Percentiles rank a stretch among this genome's conserved stretches.
Evolutionary conservation across 192 early-diverging fungal species (phyloP).

Genomic region (Coemansia sp.): DNA sequence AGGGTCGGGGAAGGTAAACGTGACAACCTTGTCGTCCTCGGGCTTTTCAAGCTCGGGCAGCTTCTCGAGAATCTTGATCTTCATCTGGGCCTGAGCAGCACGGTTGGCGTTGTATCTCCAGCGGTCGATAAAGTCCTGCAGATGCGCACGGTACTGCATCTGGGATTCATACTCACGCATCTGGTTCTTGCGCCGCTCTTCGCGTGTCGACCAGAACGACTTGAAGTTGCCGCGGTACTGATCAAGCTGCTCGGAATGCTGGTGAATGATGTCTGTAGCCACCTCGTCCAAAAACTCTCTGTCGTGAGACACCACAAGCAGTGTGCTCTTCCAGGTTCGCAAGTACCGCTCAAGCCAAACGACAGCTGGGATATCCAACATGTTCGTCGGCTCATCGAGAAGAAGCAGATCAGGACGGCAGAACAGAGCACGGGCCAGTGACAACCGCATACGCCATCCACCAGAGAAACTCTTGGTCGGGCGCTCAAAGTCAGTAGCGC

Average conservation of each 20-base stretch:
- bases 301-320: constrained; percentile 98
- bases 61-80: constrained; percentile 98
- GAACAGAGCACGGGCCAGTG: constrained; percentile 95
- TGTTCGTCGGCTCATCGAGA: constrained; percentile 92
- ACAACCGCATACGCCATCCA: constrained; percentile 99
- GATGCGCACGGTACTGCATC: constrained; percentile 86
- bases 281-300: constrained; percentile 96
- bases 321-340: constrained; percentile 83
- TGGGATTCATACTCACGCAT: constrained; percentile 96
- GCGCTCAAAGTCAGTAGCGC: constrained; percentile 66
- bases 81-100: constrained; percentile 94
- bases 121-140: constrained; percentile 97
- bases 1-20: constrained; percentile 91
- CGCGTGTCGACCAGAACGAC: constrained; percentile 82
- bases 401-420: constrained; percentile 87
- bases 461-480: constrained; percentile 96
- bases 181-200: constrained; percentile 88
- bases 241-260: constrained; percentile 90
- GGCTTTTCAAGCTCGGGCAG: constrained; percentile 88
- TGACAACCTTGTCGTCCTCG: constrained; percentile 71
- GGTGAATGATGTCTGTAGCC: constrained; percentile 94
- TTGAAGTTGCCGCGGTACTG: constrained; percentile 96
- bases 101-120: constrained; percentile 99
- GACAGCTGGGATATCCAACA: constrained; percentile 94
- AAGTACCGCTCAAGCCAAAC: constrained; percentile 97